phyloP scores from a whole-genome alignment of 2,329 filamentous ascomycete species.

The Arthroderma sp. region DNA sequence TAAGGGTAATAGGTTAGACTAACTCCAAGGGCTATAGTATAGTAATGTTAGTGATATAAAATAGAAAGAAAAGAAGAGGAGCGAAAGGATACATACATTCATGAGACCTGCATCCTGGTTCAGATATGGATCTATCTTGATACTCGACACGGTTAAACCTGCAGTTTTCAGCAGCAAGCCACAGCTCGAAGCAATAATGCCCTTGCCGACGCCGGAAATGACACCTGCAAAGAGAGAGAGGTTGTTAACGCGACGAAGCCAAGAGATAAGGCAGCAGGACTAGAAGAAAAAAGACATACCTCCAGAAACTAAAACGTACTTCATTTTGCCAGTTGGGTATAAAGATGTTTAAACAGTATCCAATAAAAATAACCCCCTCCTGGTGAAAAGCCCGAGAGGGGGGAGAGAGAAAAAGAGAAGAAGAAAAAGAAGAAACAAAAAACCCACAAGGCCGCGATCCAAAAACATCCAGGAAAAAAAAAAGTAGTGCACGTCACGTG shows the following conservation, averaged over 20 bases:
- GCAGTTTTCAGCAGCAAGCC: constrained; percentile 67
- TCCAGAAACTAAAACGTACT: constrained; percentile 70
- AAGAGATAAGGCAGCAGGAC: background rate
- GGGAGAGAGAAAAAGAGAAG: constrained; percentile 3
- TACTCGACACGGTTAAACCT: constrained; percentile 59
- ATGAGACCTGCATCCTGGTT: constrained; percentile 65
- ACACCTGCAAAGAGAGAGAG: constrained; percentile 22
- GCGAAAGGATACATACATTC: constrained; percentile 19
- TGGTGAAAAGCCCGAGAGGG: constrained; percentile 7
- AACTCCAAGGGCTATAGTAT: background rate
- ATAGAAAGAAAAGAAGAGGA: constrained; percentile 2
- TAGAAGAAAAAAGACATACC: constrained; percentile 33
- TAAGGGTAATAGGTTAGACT: background rate
- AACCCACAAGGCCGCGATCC: background rate
- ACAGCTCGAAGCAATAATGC: constrained; percentile 58
- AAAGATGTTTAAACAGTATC: background rate
- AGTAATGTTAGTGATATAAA: background rate
- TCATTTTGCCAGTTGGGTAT: constrained; percentile 42
- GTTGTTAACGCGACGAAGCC: background rate
- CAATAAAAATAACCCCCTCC: constrained; percentile 9
- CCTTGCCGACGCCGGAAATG: constrained; percentile 43
- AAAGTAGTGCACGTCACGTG: too few relatives aligned
- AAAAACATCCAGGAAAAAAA: too few relatives aligned
- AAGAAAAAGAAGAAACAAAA: constrained; percentile 2
- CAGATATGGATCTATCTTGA: constrained; percentile 62